These are phyloP conservation scores for Chaetomium olivaceum DNA, from an alignment of 2,329 filamentous ascomycete species.

Conservation along the genomic window DNA sequence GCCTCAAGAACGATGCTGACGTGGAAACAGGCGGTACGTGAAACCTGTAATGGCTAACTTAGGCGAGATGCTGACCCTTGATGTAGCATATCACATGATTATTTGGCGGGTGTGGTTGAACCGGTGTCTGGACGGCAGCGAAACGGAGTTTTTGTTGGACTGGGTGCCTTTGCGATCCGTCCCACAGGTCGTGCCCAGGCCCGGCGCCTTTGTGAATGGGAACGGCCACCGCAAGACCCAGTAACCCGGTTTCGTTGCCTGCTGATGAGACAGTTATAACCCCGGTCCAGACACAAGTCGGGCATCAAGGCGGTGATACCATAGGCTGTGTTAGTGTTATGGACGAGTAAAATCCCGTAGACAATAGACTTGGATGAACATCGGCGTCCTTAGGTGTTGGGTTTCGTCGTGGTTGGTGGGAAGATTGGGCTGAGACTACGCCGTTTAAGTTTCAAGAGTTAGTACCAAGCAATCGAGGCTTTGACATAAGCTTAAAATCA, in stretches of 20 bases:
- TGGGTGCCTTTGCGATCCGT: slow-evolving; percentile 66
- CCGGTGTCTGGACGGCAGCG: slow-evolving; percentile 70
- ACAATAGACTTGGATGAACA: neutral
- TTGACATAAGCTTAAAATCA: neutral
- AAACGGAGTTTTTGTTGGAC: slow-evolving; percentile 68
- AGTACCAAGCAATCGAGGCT: no score
- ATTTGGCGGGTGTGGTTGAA: slow-evolving; percentile 81
- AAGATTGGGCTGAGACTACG: neutral
- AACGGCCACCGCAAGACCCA: slow-evolving; percentile 34
- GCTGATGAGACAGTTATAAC: neutral
- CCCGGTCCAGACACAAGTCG: neutral
- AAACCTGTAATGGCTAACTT: neutral
- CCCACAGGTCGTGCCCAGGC: slow-evolving; percentile 48
- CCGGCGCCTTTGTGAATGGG: slow-evolving; percentile 11
- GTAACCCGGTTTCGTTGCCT: slow-evolving; percentile 22
- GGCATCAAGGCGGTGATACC: neutral
- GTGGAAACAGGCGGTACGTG: slow-evolving; percentile 33
- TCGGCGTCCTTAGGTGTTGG: neutral
- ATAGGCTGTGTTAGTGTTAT: neutral
- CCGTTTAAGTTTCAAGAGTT: neutral
- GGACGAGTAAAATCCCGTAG: neutral
- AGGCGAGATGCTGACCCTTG: neutral
- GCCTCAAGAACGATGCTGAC: slow-evolving; percentile 25
- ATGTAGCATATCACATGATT: slow-evolving; percentile 74
- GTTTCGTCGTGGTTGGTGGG: neutral